Conservation (phyloP, 2,329 filamentous ascomycete genomes). For the Fonsecaea pugnacius region DNA sequence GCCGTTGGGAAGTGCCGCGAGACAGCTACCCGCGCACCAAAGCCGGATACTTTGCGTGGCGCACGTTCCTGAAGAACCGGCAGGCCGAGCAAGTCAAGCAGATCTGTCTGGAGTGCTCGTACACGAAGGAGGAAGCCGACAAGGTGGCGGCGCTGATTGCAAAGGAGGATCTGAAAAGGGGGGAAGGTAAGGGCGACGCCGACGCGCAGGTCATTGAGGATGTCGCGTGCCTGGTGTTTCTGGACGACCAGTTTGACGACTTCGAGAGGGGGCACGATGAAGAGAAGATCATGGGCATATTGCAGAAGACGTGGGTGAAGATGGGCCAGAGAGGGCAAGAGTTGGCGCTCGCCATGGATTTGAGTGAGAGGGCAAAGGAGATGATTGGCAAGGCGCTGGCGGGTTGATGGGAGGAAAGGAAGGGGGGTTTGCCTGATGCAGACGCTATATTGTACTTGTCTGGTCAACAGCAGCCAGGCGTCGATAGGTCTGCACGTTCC, state of each 20-base stretch:
- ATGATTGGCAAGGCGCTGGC: conserved; percentile 68
- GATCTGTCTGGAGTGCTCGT: conserved; percentile 60
- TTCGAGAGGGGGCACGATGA: conserved; percentile 72
- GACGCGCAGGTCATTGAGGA: conserved; percentile 81
- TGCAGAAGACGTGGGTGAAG: conserved; percentile 38
- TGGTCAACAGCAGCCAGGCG: neutral
- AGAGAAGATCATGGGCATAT: conserved; percentile 58
- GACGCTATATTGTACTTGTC: too few species aligned
- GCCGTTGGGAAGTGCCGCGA: conserved; percentile 82
- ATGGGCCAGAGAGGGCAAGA: conserved; percentile 35
- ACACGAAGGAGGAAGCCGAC: conserved; percentile 58
- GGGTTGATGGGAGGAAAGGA: conserved; percentile 30
- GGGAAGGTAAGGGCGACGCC: conserved; percentile 52
- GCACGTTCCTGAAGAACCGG: conserved; percentile 71
- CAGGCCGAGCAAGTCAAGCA: conserved; percentile 65
- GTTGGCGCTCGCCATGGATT: conserved; percentile 65
- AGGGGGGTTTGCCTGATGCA: too few species aligned
- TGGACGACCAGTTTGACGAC: conserved; percentile 82
- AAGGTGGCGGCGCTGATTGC: conserved; percentile 73
- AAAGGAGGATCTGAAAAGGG: conserved; percentile 71
- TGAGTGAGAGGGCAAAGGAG: conserved; percentile 65
- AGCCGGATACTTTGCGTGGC: conserved; percentile 79
- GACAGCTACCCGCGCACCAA: conserved; percentile 73
- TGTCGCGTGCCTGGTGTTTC: conserved; percentile 82
- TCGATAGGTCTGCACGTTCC: neutral